Evolutionary conservation across 192 early-diverging fungal genomes (phyloP), one percentile per base, ranked within the genome.

Genomic region (Dissophora globulifera): DNA sequence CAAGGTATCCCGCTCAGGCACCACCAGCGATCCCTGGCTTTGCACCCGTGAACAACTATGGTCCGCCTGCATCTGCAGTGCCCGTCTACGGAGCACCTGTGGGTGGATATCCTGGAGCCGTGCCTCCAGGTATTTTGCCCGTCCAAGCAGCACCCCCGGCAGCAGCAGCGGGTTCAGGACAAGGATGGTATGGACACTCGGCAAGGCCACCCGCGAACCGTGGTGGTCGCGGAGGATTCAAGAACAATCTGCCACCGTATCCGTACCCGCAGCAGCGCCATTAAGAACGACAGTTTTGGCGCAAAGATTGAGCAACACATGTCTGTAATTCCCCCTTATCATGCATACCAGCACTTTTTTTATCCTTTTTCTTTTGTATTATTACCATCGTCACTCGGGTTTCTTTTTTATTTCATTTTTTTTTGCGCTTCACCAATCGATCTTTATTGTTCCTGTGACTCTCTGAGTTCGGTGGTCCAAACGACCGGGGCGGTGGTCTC

Each of bases 381-480:
- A 42, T 42, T 42, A 42, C 17, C 17, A 49, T 49, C n/a, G 22
- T 47, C n/a, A 47, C n/a, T n/a, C n/a, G n/a, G n/a, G n/a, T 38
- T 38, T 38, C 13, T 38, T 38, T 38, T 38, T 38, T 38, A 38
- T 38, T 38, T 47, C 46, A 22, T 19, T n/a, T 16, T 42, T 2
- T 2, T 42, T 42, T n/a, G n/a, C 41, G 41, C n/a, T 2, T 42
- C 41, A 42, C n/a, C 1, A n/a, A 42, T 42, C 41, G 41, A 16
- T 42, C 41, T 42, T n/a, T n/a, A n/a, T 48, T 19, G 19, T 27
- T 30, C 52, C 26, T 69, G 52, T 54, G 53, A n/a, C 1, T 23
- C n/a, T 45, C 62, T 79, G 23, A 94, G 57, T 66, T 94, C 92
- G 17, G 87, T 84, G 0, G 93, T 96, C 94, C 93, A 97, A 4